These are phyloP conservation scores for Trichopus zeylanicus DNA, from an alignment of 116 monocot genomes.

Conservation along the genomic window DNA sequence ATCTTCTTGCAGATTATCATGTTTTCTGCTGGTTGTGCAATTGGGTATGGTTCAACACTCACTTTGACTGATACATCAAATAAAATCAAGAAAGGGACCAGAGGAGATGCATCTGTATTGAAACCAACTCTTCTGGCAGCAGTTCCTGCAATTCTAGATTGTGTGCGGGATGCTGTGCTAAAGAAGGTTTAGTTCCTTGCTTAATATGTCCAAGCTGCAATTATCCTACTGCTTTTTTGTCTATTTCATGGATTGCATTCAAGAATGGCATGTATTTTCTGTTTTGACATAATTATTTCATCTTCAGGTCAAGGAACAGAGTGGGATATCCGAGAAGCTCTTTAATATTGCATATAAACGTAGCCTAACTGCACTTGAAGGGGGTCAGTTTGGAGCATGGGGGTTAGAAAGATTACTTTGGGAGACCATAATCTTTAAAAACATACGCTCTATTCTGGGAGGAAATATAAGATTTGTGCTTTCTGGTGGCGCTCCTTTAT, in stretches of 20 bases:
- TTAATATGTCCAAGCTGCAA: neutral
- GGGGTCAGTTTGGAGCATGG: conserved; percentile 51
- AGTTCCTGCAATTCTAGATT: conserved; percentile 63
- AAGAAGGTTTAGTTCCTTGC: conserved; percentile 31
- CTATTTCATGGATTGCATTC: neutral
- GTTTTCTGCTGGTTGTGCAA: conserved; percentile 32
- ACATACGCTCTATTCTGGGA: conserved; percentile 41
- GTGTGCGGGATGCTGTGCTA: conserved; percentile 47
- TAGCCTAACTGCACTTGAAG: conserved; percentile 28
- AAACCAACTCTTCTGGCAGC: conserved; percentile 44
- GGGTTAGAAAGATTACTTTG: conserved; percentile 32
- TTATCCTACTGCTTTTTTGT: neutral
- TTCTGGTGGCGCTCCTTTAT: conserved; percentile 57
- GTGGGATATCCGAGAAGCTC: conserved; percentile 32
- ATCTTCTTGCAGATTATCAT: conserved; percentile 28
- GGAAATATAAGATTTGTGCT: conserved; percentile 43
- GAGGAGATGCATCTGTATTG: conserved; percentile 53
- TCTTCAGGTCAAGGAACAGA: conserved; percentile 30
- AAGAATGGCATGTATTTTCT: neutral
- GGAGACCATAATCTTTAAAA: conserved; percentile 38
- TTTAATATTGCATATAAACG: conserved; percentile 41
- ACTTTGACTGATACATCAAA: conserved; percentile 61
- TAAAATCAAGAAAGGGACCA: conserved; percentile 63
- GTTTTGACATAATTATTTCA: neutral
- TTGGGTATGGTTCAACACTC: conserved; percentile 55